Evolutionary conservation across 768 basidiomycete species (phyloP).

Genomic region (Kwoniella dendrophila): DNA sequence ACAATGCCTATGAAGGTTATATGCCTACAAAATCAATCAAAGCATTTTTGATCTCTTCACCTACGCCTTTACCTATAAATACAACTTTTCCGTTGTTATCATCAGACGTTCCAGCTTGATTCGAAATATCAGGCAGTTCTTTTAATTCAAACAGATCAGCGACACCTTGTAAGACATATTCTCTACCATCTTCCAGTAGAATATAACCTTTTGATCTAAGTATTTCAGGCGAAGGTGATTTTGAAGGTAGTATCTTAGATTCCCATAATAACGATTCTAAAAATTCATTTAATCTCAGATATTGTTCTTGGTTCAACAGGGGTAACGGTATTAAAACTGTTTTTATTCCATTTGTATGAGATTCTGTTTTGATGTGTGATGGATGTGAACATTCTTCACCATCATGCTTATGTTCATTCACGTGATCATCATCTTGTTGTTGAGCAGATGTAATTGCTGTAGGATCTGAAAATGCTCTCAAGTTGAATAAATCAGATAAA

Average conservation of each 20-base stretch:
- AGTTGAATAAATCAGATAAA: constrained; percentile 72
- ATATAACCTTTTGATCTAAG: constrained; percentile 89
- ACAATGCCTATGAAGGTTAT: no score
- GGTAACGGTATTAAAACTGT: constrained; percentile 71
- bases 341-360: constrained; percentile 69
- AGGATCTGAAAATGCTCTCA: constrained; percentile 73
- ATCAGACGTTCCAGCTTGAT: constrained; percentile 55
- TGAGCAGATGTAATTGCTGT: constrained; percentile 34
- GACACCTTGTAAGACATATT: constrained; percentile 86
- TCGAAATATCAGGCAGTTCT: constrained; percentile 19
- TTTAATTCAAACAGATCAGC: constrained; percentile 82
- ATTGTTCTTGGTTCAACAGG: constrained; percentile 60
- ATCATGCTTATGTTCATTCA: constrained; percentile 53
- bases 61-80: constrained; percentile 80
- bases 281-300: constrained; percentile 72
- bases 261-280: constrained; percentile 81
- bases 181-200: constrained; percentile 59
- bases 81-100: constrained; percentile 77
- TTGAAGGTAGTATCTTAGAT: constrained; percentile 60
- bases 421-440: constrained; percentile 23
- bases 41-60: constrained; percentile 21
- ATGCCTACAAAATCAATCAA: constrained; percentile 17
- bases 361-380: constrained; percentile 8
- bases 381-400: constrained; percentile 18
- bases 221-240: constrained; percentile 61